Percentiles rank a stretch among this genome's conserved stretches.
These are phyloP conservation scores for Beauveria medogensis DNA, from an alignment of 2,329 filamentous ascomycete genomes.

Conservation along the genomic window DNA sequence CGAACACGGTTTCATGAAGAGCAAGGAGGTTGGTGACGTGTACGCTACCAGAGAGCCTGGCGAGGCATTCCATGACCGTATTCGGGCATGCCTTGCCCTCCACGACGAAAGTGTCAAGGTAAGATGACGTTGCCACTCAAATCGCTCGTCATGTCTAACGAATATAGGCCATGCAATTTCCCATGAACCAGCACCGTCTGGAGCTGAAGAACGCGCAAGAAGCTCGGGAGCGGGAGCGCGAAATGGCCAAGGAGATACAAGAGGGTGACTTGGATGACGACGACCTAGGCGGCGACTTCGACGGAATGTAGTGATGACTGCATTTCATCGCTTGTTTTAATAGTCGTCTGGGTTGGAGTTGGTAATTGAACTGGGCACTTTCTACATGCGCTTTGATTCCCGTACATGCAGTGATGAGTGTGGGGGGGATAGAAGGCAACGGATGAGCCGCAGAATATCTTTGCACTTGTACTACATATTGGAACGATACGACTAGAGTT, in stretches of 20 bases:
- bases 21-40: constrained; percentile 90
- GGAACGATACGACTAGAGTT: constrained; percentile 2
- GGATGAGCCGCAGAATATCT: neutral
- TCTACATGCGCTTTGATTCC: neutral
- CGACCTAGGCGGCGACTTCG: constrained; percentile 90
- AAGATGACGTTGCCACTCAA: constrained; percentile 21
- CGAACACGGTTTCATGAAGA: constrained; percentile 96
- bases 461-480: constrained; percentile 8
- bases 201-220: constrained; percentile 98
- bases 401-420: neutral
- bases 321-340: neutral
- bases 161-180: constrained; percentile 86
- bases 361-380: neutral
- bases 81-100: constrained; percentile 79
- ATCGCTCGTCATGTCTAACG: constrained; percentile 15
- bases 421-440: neutral
- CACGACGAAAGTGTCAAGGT: constrained; percentile 99
- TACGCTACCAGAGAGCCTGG: constrained; percentile 94
- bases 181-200: constrained; percentile 96
- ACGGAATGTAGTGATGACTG: constrained; percentile 64
- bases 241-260: constrained; percentile 98
- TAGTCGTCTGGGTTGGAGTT: neutral
- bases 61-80: constrained; percentile 96
- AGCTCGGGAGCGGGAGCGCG: constrained; percentile 89
- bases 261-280: constrained; percentile 96